Evolutionary conservation across 169 alveolate genomes (phyloP), one percentile per base, ranked within the genome.

Genomic region (Plasmodium blacklocki): DNA sequence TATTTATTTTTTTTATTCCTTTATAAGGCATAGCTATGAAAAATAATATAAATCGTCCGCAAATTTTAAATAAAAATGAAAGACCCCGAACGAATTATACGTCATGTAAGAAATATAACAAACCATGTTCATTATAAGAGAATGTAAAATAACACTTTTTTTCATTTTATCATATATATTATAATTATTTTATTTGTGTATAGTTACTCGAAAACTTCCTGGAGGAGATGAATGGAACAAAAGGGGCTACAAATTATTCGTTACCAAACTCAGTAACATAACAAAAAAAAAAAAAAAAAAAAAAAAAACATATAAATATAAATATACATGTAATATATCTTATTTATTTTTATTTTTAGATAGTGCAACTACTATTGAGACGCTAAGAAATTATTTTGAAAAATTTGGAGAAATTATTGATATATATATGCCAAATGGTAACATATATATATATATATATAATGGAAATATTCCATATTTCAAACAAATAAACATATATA

Each of bases 201-300:
- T 43, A 76, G 88, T 63, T 64, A 39, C 64, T 49, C 75, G 76
- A 0, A 76, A 76, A 26, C 39, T 75, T 23, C 88, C 76, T 18
- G 88, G 88, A 15, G 88, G 74, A 15, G 88, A 76, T 11, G 88
- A 76, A 39, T 76, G 88, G 88, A 76, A 76, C 75, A 76, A 76
- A 49, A 70, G 88, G 49, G 75, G 70, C 62, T 76, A 63, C 52
- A 76, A 76, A 43, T 68, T 76, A 67, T 76, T 76, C 58, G 88
- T 76, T 11, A 76, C 88, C 2, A 76, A 75, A 67, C 64, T 75
- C 14, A 75, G 88, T 75, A 75, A n/a, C 59, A 66, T 66, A 66
- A 58, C 49, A 26, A 26, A 26, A 26, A 26, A 26, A 26, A 26
- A 26, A 26, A 26, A 26, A 26, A 26, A 26, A 26, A 26, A 26